Conservation (phyloP, 495 filamentous ascomycete genomes). For the Neurospora sp. region DNA sequence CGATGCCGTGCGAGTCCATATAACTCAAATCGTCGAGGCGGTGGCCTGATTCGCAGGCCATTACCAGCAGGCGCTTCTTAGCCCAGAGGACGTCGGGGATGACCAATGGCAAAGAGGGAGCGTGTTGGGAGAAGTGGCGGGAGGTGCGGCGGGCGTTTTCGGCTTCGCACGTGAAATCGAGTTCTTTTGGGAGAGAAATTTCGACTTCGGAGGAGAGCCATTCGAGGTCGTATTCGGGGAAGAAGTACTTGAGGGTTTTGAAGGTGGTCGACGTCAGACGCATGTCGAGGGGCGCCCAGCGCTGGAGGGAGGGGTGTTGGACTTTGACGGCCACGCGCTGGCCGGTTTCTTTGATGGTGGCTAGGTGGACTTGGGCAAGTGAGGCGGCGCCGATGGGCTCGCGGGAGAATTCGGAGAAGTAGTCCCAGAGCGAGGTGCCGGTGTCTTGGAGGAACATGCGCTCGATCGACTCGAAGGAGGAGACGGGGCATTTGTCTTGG, state of each 20-base stretch:
- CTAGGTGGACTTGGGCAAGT: constrained; percentile 88
- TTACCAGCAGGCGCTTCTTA: constrained; percentile 80
- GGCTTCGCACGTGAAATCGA: constrained; percentile 83
- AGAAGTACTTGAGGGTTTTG: constrained; percentile 78
- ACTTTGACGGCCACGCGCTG: constrained; percentile 96
- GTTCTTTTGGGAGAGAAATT: constrained; percentile 74
- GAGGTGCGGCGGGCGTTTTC: constrained; percentile 71
- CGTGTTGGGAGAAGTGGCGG: constrained; percentile 56
- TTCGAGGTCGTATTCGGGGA: constrained; percentile 93
- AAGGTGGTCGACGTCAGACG: constrained; percentile 83
- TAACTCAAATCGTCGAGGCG: constrained; percentile 85
- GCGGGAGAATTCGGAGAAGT: constrained; percentile 73
- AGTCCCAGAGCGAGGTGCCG: constrained; percentile 63
- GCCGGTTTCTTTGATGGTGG: constrained; percentile 73
- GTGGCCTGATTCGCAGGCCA: constrained; percentile 83
- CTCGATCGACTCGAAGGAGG: constrained; percentile 79
- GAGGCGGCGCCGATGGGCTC: constrained; percentile 85
- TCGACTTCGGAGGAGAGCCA: constrained; percentile 96
- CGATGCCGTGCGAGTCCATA: constrained; percentile 75
- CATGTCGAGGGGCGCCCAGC: constrained; percentile 88
- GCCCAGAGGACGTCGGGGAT: constrained; percentile 90
- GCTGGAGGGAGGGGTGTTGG: constrained; percentile 81
- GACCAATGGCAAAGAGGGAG: constrained; percentile 65
- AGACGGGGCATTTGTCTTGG: constrained; percentile 92
- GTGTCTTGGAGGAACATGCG: constrained; percentile 80